Evolutionary conservation across 768 basidiomycete genomes (phyloP).

Genomic region (Hebeloma cylindrosporum): DNA sequence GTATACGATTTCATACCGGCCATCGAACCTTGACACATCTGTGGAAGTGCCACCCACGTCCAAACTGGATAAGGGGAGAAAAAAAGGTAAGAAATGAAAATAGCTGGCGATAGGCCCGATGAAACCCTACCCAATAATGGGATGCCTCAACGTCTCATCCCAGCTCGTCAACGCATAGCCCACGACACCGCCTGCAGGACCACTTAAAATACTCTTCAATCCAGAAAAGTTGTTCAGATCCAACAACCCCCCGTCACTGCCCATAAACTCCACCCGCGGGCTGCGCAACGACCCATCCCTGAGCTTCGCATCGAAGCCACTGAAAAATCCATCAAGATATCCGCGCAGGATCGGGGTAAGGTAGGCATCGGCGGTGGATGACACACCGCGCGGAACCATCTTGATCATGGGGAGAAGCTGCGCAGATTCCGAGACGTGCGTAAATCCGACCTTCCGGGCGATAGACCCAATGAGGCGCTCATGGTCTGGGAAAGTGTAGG

Average conservation of each 20-base stretch:
- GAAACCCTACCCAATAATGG: constrained; percentile 77
- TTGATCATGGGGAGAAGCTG: constrained; percentile 93
- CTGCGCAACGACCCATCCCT: constrained; percentile 56
- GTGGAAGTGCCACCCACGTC: constrained; percentile 97
- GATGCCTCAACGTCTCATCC: constrained; percentile 66
- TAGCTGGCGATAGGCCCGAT: neutral
- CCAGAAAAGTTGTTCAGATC: constrained; percentile 87
- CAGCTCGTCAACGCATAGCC: constrained; percentile 93
- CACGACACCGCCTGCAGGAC: constrained; percentile 94
- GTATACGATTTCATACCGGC: constrained; percentile 88
- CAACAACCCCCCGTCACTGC: constrained; percentile 84
- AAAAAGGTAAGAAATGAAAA: neutral
- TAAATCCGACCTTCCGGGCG: constrained; percentile 82
- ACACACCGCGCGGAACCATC: constrained; percentile 90
- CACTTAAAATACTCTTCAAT: constrained; percentile 88
- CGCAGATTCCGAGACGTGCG: constrained; percentile 85
- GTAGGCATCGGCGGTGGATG: constrained; percentile 93
- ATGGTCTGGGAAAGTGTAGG: constrained; percentile 89
- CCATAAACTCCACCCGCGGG: constrained; percentile 93
- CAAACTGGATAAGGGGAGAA: constrained; percentile 45
- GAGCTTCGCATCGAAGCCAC: constrained; percentile 78
- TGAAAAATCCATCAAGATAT: constrained; percentile 91
- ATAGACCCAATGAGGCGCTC: constrained; percentile 70
- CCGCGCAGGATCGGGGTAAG: constrained; percentile 83
- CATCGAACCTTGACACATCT: constrained; percentile 91